A percentile compares a stretch with the other conserved stretches of the same genome.
Evolutionary conservation across 164 flowering plant species (phyloP).

Genomic region (Tinospora cordifolia): DNA sequence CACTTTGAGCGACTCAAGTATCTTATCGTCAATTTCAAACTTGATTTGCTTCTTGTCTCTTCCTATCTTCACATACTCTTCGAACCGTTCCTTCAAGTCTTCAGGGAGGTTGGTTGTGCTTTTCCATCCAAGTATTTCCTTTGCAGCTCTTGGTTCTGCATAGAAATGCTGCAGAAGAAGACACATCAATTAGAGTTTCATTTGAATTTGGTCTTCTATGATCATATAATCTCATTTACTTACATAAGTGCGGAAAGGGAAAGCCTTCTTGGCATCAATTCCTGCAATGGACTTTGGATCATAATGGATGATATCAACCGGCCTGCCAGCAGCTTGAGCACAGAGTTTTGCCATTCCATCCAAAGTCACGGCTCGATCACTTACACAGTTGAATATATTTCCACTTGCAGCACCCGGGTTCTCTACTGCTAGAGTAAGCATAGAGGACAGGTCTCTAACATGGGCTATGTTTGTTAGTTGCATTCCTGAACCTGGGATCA

Average conservation of each 20-base stretch:
- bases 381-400: constrained; percentile 88
- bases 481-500: constrained; percentile 96
- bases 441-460: constrained; percentile 80
- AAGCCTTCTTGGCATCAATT: constrained; percentile 85
- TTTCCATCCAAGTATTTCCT: constrained; percentile 74
- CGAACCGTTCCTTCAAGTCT: constrained; percentile 83
- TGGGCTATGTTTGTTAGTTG: constrained; percentile 93
- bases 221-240: background rate
- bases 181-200: too few species aligned
- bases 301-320: constrained; percentile 71
- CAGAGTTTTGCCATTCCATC: constrained; percentile 93
- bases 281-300: constrained; percentile 88
- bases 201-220: too few species aligned
- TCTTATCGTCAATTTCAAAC: constrained; percentile 85
- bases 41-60: constrained; percentile 78
- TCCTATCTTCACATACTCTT: constrained; percentile 84
- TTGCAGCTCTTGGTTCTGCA: constrained; percentile 96
- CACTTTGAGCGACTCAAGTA: constrained; percentile 70
- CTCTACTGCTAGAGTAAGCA: constrained; percentile 78
- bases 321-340: constrained; percentile 77
- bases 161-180: constrained; percentile 73
- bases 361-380: constrained; percentile 89
- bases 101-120: constrained; percentile 64
- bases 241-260: constrained; percentile 95
- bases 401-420: constrained; percentile 60